These are phyloP conservation scores for Aspergillus oerlinghausenensis DNA, from an alignment of 2,329 filamentous ascomycete genomes.

Conservation along the genomic window DNA sequence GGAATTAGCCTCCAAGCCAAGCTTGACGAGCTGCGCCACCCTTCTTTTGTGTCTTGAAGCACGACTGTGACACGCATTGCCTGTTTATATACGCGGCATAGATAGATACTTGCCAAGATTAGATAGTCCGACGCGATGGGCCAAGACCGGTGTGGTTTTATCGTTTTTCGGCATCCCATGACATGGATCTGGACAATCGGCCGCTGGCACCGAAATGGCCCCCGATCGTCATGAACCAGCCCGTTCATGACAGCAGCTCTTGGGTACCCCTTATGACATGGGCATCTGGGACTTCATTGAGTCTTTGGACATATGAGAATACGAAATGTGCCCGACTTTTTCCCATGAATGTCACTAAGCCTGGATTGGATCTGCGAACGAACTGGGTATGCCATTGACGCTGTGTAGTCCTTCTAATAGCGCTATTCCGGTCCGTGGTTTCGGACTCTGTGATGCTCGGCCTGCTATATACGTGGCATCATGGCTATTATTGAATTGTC, in stretches of 20 bases:
- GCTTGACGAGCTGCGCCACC: neutral
- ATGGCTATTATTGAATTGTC: no score
- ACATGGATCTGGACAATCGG: neutral
- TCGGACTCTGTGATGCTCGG: no score
- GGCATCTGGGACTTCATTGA: no score
- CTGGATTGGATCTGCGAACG: no score
- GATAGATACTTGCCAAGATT: neutral
- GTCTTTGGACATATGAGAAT: no score
- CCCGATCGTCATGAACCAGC: neutral
- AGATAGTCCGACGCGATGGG: neutral
- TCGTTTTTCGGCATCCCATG: neutral
- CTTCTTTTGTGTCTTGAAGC: neutral
- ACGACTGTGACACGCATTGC: neutral
- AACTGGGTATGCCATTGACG: no score
- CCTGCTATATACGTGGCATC: no score
- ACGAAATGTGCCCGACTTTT: no score
- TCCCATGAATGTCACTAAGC: no score
- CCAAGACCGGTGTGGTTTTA: neutral
- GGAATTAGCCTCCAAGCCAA: neutral
- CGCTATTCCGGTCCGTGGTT: no score
- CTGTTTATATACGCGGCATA: neutral
- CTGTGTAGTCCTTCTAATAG: no score
- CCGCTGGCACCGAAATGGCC: neutral
- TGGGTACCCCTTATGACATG: neutral
- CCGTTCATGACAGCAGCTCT: neutral